Base-by-base conservation (phyloP, 495 filamentous ascomycete species). In the Tuber umbilicatum region DNA sequence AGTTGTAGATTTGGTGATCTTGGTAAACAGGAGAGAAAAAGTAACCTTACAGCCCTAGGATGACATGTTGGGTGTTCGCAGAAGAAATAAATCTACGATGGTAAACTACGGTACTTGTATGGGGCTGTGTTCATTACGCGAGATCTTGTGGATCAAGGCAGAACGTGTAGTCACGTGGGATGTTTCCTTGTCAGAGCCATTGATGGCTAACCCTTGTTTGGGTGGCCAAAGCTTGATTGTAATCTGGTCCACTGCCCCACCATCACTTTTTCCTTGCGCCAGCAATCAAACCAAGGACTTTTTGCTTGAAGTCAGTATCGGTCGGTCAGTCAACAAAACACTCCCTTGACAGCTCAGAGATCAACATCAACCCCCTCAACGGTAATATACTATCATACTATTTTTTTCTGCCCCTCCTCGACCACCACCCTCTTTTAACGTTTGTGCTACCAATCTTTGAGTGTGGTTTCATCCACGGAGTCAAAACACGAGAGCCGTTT, bases 231-330 rank as follows among this genome's bases (percentile, higher is more conserved):
- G 77, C 77, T 79, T 75, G 75, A 74, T 68, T 74, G 55, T 72
- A 68, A 79, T 78, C 75, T 41, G 55, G 55, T 76, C 43, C 68
- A 73, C 43, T 73, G 75, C 77, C 75, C 77, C 77, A 79, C 77
- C 77, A 79, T 70, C 76, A 78, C 68, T 78, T 78, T 79, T 78
- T 73, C 77, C 35, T 73, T 74, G 73, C 60, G 69, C 75, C 77
- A 74, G 72, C 72, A 50, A 68, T 74, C 75, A 79, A 64, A 17
- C 55, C 27, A 5, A 16, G 14, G 3, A 64, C 4, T 35, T 1
- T 1, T 64, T 64, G 55, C 55, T 64, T 35, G 55, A 35, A 35
- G 14, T 35, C 27, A 16, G 55, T 64, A 16, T 31, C 55, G 5
- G 55, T 31, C 55, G 5, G 55, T 64, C 55, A 31, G 35, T 35